Evolutionary conservation across 257 asterid genomes (phyloP).

Genomic region (Vinca minor): DNA sequence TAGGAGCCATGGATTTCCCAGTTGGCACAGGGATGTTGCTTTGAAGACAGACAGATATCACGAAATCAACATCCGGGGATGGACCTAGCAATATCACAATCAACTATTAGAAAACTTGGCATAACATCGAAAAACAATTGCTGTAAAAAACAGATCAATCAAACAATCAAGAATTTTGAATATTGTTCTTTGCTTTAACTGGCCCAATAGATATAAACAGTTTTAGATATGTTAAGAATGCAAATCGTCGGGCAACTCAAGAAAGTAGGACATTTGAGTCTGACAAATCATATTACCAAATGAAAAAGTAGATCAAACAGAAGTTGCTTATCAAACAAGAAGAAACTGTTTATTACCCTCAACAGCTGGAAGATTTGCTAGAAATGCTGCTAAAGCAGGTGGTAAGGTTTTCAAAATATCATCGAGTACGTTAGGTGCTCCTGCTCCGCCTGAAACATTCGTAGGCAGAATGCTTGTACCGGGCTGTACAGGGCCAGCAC

Average conservation of each 20-base stretch:
- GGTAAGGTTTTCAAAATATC: slow-evolving; percentile 54
- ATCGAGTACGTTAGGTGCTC: slow-evolving; percentile 34
- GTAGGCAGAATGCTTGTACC: slow-evolving; percentile 38
- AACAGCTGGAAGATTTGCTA: slow-evolving; percentile 60
- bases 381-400: slow-evolving; percentile 62
- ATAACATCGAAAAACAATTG: not conserved
- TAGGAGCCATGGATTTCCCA: slow-evolving; percentile 37
- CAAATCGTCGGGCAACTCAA: not conserved
- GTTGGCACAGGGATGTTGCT: slow-evolving; percentile 49
- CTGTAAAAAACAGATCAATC: not conserved
- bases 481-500: slow-evolving; percentile 30
- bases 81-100: slow-evolving; percentile 53
- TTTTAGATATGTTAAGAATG: not conserved
- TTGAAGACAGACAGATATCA: slow-evolving; percentile 84
- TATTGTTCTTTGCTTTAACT: not conserved
- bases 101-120: slow-evolving; percentile 8
- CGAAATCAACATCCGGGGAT: slow-evolving; percentile 78
- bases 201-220: not conserved
- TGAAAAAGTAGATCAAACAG: not conserved
- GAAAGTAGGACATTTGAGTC: not conserved
- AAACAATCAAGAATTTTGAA: not conserved
- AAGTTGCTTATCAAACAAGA: not conserved
- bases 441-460: slow-evolving; percentile 34
- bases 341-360: slow-evolving; percentile 43
- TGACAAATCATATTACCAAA: not conserved